Evolutionary conservation across 2,329 filamentous ascomycete genomes (phyloP), one percentile per base, ranked within the genome.

Genomic region (Alternaria gaisen): DNA sequence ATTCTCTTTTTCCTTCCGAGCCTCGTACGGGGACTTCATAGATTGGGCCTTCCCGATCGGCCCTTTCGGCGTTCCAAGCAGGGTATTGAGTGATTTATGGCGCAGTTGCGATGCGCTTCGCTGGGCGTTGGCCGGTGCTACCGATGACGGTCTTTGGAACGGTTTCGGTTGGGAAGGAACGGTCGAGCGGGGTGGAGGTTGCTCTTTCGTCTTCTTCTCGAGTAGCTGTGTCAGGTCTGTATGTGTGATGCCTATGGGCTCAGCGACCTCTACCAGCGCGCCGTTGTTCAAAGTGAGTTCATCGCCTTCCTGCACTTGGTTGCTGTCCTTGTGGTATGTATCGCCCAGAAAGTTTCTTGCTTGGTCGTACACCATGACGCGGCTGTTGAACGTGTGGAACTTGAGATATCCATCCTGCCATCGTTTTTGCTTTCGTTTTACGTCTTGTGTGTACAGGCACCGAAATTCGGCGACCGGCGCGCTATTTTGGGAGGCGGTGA

Each of bases 341-440:
- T 97, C 94, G 3, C 93, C 94, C 28, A 97, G 85, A 66, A 90
- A 92, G 75, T 94, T 92, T 0, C 91, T 88, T 3, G 87, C 83
- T 47, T 92, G 88, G 76, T 97, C 93, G 71, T 95, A 94, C 7
- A 96, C 91, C 92, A 97, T 96, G 61, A 95, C 83, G 5, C 92
- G 88, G 74, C 89, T 92, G 81, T 97, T 97, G 86, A 97, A 97
- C 0, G 91, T 90, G 74, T 97, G 94, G 66, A 90, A 97, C 66
- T 90, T 91, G 63, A 97, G 86, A 53, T 88, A 88, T 36, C 94
- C 94, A 89, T 97, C 94, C 72, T 97, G 92, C 94, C 94, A 97
- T 62, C 92, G 85, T 77, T 97, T 97, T 69, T 92, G 89, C 80
- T 97, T 97, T 57, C 92, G 88, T 53, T 89, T 88, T 42, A 97